Conservation (phyloP, 495 filamentous ascomycete species). For the Aspergillus indologenus region DNA sequence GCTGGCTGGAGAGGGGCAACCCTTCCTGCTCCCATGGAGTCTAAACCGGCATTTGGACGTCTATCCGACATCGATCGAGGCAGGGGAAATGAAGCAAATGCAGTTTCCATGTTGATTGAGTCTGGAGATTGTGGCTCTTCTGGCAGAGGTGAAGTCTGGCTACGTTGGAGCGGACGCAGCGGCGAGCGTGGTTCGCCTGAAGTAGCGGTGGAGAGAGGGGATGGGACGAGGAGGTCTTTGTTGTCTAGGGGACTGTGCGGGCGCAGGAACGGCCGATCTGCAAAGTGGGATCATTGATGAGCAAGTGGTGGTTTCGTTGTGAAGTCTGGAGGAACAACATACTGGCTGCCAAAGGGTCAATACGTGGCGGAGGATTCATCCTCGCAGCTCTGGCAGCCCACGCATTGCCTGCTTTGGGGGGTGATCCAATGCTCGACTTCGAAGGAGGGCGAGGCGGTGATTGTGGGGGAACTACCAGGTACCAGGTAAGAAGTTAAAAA, state of each 20-base stretch:
- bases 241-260: conserved; percentile 60
- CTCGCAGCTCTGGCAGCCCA: conserved; percentile 24
- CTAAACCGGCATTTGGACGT: conserved; percentile 19
- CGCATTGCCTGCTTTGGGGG: conserved; percentile 10
- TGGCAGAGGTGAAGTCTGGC: conserved; percentile 45
- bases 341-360: conserved; percentile 57
- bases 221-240: conserved; percentile 55
- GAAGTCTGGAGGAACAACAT: conserved; percentile 24
- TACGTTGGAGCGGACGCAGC: conserved; percentile 39
- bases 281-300: conserved; percentile 8
- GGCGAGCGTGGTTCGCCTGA: conserved; percentile 39
- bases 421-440: conserved; percentile 16
- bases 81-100: conserved; percentile 61
- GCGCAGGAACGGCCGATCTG: conserved; percentile 61
- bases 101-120: conserved; percentile 52
- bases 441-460: conserved; percentile 39
- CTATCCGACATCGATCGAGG: conserved; percentile 37
- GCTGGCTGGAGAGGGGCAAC: conserved; percentile 24
- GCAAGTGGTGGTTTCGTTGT: not conserved
- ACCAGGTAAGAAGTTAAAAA: conserved; percentile 3
- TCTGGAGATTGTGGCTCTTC: conserved; percentile 41
- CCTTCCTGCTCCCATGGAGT: conserved; percentile 9
- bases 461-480: conserved; percentile 15
- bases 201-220: conserved; percentile 45
- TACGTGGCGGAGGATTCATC: conserved; percentile 45